Percentiles rank a stretch among this genome's conserved stretches.
These are phyloP conservation scores for Emergomyces orientalis DNA, from an alignment of 2,329 filamentous ascomycete species.

Conservation along the genomic window DNA sequence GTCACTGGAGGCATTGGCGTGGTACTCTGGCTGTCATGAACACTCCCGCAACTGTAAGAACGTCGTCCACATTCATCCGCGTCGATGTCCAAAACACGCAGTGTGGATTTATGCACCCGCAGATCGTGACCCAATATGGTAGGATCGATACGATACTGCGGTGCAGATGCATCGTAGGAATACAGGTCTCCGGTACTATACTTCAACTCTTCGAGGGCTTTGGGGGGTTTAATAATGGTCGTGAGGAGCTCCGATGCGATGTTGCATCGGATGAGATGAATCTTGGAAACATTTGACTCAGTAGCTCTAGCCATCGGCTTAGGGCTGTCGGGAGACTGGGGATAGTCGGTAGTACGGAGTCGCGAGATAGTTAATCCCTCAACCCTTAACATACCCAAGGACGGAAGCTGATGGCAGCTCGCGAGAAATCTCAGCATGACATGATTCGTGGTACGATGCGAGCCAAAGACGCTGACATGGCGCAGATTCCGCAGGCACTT, in stretches of 20 bases:
- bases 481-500: not conserved
- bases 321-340: not conserved
- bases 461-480: not conserved
- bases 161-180: not conserved
- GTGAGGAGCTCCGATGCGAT: not conserved
- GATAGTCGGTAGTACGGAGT: not conserved
- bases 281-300: conserved; percentile 3
- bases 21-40: not conserved
- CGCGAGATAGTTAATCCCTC: not conserved
- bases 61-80: not conserved
- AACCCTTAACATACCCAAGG: not conserved
- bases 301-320: not conserved
- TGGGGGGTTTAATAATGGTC: not conserved
- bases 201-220: not conserved
- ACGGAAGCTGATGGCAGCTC: not conserved
- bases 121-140: not conserved
- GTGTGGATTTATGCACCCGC: not conserved
- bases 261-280: not conserved
- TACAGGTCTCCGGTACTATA: not conserved
- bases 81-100: conserved; percentile 6
- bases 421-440: not conserved
- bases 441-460: not conserved
- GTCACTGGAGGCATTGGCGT: not conserved
- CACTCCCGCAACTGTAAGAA: not conserved
- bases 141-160: not conserved